Evolutionary conservation across 495 filamentous ascomycete genomes (phyloP).

Genomic region (Hapsidospora chrysogenum): DNA sequence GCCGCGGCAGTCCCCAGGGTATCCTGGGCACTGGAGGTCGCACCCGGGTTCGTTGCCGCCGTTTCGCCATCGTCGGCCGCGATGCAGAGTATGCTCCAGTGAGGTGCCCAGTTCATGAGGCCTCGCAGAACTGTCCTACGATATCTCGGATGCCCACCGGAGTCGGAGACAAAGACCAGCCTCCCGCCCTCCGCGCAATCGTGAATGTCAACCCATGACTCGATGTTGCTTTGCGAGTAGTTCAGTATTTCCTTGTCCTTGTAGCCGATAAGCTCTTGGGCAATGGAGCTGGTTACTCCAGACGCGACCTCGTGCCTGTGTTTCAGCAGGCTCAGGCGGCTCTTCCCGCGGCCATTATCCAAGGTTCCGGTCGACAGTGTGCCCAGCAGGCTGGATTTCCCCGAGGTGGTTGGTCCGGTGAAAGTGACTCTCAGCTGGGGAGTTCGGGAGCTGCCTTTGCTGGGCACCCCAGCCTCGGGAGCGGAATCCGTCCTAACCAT

Average conservation of each 20-base stretch:
- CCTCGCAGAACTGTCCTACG: conserved; percentile 74
- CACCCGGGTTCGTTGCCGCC: conserved; percentile 12
- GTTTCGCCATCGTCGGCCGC: conserved; percentile 56
- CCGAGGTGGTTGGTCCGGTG: conserved; percentile 78
- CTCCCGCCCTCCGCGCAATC: conserved; percentile 52
- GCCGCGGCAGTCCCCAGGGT: conserved; percentile 28
- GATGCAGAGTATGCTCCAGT: conserved; percentile 81
- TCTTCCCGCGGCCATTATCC: conserved; percentile 85
- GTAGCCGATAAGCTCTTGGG: conserved; percentile 87
- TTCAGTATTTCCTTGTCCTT: conserved; percentile 54
- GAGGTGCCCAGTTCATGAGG: conserved; percentile 88
- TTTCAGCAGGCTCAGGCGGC: conserved; percentile 69
- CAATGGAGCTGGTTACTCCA: conserved; percentile 81
- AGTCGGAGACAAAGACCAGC: conserved; percentile 75
- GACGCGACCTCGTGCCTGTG: conserved; percentile 90
- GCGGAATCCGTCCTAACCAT: no score
- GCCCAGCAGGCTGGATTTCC: conserved; percentile 83
- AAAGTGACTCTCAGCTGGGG: conserved; percentile 84
- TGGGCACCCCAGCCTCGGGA: neutral
- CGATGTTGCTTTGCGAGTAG: conserved; percentile 70
- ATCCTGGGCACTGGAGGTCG: conserved; percentile 28
- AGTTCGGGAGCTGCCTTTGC: conserved; percentile 17
- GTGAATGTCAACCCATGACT: conserved; percentile 92
- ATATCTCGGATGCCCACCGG: conserved; percentile 77
- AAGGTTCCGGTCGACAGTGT: conserved; percentile 73